Evolutionary conservation across 179 eudicot genomes (phyloP).

Genomic region (Silene coronaria): DNA sequence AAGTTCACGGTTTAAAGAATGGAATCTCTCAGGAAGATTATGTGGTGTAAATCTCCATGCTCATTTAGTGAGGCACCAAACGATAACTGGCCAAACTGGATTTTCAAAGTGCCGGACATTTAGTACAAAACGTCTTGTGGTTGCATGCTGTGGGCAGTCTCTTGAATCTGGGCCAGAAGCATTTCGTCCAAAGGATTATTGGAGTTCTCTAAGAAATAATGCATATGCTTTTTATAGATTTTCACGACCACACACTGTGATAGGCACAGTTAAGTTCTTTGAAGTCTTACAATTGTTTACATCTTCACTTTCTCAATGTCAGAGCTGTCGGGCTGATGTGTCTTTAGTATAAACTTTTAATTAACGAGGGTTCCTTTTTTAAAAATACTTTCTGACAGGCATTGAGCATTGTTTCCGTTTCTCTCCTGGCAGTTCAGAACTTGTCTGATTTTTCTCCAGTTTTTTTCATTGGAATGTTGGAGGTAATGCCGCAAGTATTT

Average conservation of each 20-base stretch:
- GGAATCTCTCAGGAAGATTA: conserved; percentile 28
- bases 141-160: conserved; percentile 49
- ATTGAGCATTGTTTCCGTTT: conserved; percentile 96
- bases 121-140: conserved; percentile 28
- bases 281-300: neutral
- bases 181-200: conserved; percentile 37
- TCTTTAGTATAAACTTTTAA: neutral
- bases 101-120: conserved; percentile 23
- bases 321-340: neutral
- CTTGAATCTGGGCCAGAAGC: conserved; percentile 57
- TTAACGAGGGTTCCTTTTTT: neutral
- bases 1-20: conserved; percentile 33
- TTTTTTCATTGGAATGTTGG: conserved; percentile 68
- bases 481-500: conserved; percentile 42
- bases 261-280: conserved; percentile 76
- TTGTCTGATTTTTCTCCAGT: conserved; percentile 73
- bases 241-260: conserved; percentile 91
- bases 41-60: conserved; percentile 26
- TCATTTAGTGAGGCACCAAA: conserved; percentile 21
- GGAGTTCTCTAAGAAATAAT: conserved; percentile 37
- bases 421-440: conserved; percentile 87
- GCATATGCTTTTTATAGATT: conserved; percentile 87
- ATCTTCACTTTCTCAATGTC: neutral
- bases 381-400: conserved; percentile 48
- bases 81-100: conserved; percentile 19